Conservation (phyloP, 2,329 filamentous ascomycete genomes). For the Escovopsis sp. region DNA sequence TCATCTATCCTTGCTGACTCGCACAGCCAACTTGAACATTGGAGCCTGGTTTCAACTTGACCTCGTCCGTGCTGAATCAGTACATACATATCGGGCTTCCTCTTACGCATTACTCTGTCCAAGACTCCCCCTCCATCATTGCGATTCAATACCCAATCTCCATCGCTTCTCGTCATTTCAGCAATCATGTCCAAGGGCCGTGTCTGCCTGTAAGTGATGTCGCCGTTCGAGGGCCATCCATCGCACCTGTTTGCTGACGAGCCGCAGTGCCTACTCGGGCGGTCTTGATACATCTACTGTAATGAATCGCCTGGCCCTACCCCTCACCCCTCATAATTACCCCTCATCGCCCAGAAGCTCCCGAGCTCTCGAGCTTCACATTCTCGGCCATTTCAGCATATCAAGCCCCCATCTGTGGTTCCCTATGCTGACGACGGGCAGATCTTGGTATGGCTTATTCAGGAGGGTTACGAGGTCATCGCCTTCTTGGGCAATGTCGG, state of each 20-base stretch:
- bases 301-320: not conserved
- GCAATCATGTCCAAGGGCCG: slow-evolving; percentile 3
- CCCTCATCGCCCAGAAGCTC: too few species aligned
- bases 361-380: too few species aligned
- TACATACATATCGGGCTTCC: too few species aligned
- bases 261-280: slow-evolving; percentile 1
- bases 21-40: too few species aligned
- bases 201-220: slow-evolving; percentile 3
- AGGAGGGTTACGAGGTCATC: slow-evolving; percentile 10
- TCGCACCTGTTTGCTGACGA: not conserved
- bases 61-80: too few species aligned
- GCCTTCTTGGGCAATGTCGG: slow-evolving; percentile 48
- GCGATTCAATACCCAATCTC: too few species aligned
- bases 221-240: not conserved
- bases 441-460: slow-evolving; percentile 25
- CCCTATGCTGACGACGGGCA: not conserved
- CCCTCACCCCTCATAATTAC: not conserved
- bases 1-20: too few species aligned
- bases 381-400: too few species aligned
- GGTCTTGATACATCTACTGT: not conserved
- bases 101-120: too few species aligned
- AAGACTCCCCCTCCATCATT: too few species aligned
- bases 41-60: too few species aligned
- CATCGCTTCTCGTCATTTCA: not conserved
- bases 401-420: too few species aligned